Evolutionary conservation across 352 stramenopile genomes (phyloP).

Genomic region (Achlya hypogyna): DNA sequence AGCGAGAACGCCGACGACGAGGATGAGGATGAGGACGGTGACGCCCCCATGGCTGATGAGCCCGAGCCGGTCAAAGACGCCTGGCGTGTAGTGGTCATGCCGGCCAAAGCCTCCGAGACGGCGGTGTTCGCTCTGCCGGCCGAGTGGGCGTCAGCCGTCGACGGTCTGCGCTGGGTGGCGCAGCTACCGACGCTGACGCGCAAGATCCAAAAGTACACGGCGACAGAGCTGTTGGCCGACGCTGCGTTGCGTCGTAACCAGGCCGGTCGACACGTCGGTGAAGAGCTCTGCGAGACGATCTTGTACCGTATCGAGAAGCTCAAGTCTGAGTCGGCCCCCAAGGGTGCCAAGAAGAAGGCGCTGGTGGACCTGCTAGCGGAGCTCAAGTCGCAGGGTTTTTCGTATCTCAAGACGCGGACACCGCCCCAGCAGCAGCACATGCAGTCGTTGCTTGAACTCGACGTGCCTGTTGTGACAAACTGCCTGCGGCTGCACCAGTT

Average conservation of each 20-base stretch:
- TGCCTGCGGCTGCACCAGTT: constrained; percentile 59
- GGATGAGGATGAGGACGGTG: constrained; percentile 26
- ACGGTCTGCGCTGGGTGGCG: constrained; percentile 17
- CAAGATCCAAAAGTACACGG: constrained; percentile 66
- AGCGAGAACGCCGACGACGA: constrained; percentile 25
- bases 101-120: neutral
- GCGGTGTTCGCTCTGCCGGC: neutral
- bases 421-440: constrained; percentile 68
- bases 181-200: constrained; percentile 54
- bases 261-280: constrained; percentile 59
- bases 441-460: constrained; percentile 71
- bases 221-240: constrained; percentile 51
- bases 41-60: constrained; percentile 21
- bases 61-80: neutral
- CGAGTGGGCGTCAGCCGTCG: neutral
- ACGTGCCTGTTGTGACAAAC: constrained; percentile 75
- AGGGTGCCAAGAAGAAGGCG: constrained; percentile 96
- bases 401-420: constrained; percentile 64
- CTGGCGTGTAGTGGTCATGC: neutral
- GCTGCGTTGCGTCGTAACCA: constrained; percentile 56
- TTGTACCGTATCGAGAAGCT: constrained; percentile 91
- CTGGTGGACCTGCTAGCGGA: constrained; percentile 92
- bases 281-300: constrained; percentile 89
- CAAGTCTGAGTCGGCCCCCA: constrained; percentile 55
- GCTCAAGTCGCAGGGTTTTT: constrained; percentile 78